A percentile compares a stretch with the other conserved stretches of the same genome.
Evolutionary conservation across 2,329 filamentous ascomycete species (phyloP).

Genomic region (Scedosporium minutisporum): DNA sequence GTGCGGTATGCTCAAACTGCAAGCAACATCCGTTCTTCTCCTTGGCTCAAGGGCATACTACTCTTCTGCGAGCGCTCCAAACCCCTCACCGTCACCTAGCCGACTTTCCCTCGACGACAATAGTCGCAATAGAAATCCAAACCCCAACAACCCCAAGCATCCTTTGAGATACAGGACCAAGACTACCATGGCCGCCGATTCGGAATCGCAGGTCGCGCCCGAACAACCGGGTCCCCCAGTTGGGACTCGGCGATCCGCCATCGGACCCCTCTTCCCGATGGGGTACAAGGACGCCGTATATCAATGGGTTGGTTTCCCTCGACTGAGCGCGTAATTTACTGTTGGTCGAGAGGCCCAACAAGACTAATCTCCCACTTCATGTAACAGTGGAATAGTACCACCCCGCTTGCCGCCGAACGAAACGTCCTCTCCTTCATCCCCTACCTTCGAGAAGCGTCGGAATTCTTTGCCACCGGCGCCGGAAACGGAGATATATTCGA

Average conservation of each 20-base stretch:
- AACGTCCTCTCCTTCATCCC: constrained; percentile 80
- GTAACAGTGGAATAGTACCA: constrained; percentile 70
- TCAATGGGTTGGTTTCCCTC: constrained; percentile 65
- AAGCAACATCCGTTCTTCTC: constrained; percentile 27
- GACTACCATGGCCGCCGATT: constrained; percentile 5
- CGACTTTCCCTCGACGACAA: constrained; percentile 7
- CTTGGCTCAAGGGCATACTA: constrained; percentile 30
- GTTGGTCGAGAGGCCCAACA: background rate
- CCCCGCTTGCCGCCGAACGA: constrained; percentile 76
- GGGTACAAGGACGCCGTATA: constrained; percentile 84
- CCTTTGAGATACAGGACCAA: constrained; percentile 6
- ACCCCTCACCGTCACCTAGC: constrained; percentile 1
- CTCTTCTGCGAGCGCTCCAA: constrained; percentile 18
- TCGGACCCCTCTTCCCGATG: constrained; percentile 59
- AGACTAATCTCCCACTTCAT: background rate
- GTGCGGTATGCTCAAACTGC: constrained; percentile 36
- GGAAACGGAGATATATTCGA: constrained; percentile 46
- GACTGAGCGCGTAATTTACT: background rate
- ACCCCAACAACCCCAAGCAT: constrained; percentile 13
- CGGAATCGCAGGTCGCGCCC: background rate
- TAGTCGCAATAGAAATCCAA: constrained; percentile 10
- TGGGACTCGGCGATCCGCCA: background rate
- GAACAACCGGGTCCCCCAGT: background rate
- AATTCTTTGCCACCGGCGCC: constrained; percentile 35
- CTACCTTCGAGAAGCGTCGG: constrained; percentile 65